Percentiles rank a stretch among this genome's conserved stretches.
Conservation (phyloP, 2,329 filamentous ascomycete genomes). For the Ascomycota sp. region DNA sequence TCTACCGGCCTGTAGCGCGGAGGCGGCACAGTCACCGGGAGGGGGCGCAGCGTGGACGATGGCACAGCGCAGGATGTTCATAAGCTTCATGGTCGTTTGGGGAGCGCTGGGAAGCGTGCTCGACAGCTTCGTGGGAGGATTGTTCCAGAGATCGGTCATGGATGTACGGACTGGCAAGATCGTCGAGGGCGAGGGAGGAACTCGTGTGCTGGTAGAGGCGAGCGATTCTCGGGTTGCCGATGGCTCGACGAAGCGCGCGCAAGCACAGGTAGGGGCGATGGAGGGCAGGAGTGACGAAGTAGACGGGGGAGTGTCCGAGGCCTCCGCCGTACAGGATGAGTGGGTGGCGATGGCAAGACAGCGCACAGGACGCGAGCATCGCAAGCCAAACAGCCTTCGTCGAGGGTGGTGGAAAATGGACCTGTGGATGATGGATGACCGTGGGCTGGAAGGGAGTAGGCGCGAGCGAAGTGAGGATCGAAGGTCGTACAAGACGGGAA, state of each 20-base stretch:
- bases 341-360: slow-evolving; percentile 9
- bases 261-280: slow-evolving; percentile 20
- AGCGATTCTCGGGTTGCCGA: slow-evolving; percentile 7
- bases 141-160: slow-evolving; percentile 69
- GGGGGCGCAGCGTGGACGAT: slow-evolving; percentile 28
- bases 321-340: slow-evolving; percentile 15
- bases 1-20: slow-evolving; percentile 42
- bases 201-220: slow-evolving; percentile 28
- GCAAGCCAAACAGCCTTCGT: slow-evolving; percentile 27
- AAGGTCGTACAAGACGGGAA: no score
- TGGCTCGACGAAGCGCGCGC: slow-evolving; percentile 13
- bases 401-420: slow-evolving; percentile 42
- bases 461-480: no score
- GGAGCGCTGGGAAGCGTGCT: slow-evolving; percentile 64
- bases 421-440: slow-evolving; percentile 50
- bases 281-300: slow-evolving; percentile 22
- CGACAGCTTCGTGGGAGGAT: slow-evolving; percentile 71
- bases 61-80: slow-evolving; percentile 23
- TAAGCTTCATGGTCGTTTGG: slow-evolving; percentile 44
- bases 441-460: no score
- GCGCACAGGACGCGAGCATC: slow-evolving; percentile 18
- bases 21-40: slow-evolving; percentile 15
- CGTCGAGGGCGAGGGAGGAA: slow-evolving; percentile 66
- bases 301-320: slow-evolving; percentile 16
- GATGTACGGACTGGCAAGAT: slow-evolving; percentile 73